A percentile compares a stretch with the other conserved stretches of the same genome.
These are phyloP conservation scores for Byssoonygena ceratinophila DNA, from an alignment of 2,329 filamentous ascomycete genomes.

Conservation along the genomic window DNA sequence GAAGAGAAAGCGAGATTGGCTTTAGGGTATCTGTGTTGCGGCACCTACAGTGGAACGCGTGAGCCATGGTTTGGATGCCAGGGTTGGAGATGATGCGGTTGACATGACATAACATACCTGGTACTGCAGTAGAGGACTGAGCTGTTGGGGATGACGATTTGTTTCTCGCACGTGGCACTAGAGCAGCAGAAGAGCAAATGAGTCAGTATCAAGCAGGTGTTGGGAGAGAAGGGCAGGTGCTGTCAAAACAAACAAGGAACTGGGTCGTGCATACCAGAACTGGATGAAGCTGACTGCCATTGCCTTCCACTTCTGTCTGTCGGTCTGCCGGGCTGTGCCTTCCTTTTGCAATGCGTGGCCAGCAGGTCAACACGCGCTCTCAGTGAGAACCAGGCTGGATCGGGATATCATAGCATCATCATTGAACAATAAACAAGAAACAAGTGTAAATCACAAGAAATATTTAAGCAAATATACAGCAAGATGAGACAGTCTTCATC, in stretches of 20 bases:
- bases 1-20: conserved; percentile 11
- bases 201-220: not conserved
- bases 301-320: not conserved
- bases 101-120: conserved; percentile 36
- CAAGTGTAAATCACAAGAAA: not conserved
- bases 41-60: conserved; percentile 6
- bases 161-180: conserved; percentile 55
- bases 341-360: not conserved
- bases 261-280: conserved; percentile 13
- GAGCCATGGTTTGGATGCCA: conserved; percentile 9
- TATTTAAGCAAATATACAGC: not conserved
- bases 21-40: conserved; percentile 13
- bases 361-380: not conserved
- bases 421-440: not conserved
- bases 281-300: conserved; percentile 16
- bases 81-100: not conserved
- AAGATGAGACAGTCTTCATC: no score
- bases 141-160: conserved; percentile 52
- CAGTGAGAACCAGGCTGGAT: not conserved
- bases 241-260: not conserved
- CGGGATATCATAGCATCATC: conserved; percentile 6
- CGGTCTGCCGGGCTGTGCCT: not conserved
- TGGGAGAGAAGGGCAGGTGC: not conserved
- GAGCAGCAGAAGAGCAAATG: not conserved
- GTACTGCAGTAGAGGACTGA: conserved; percentile 55